phyloP scores from a whole-genome alignment of 257 asterid genomes.

The Solanum ossicruentum region DNA sequence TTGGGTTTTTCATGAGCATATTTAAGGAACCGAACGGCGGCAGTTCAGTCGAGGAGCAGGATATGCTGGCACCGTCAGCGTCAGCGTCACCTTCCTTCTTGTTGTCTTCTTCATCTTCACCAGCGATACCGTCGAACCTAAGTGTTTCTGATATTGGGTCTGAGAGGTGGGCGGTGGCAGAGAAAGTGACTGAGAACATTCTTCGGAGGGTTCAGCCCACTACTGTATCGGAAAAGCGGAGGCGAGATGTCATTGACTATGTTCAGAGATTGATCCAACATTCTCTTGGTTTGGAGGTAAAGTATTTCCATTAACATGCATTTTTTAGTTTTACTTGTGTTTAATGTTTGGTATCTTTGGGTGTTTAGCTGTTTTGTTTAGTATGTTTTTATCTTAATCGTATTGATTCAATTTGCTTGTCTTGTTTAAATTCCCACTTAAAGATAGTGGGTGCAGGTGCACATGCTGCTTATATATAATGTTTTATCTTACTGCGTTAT shows the following conservation, averaged over 20 bases:
- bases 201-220: conserved; percentile 15
- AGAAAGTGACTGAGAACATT: conserved; percentile 1
- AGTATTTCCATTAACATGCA: neutral
- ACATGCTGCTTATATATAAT: neutral
- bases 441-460: neutral
- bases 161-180: conserved; percentile 7
- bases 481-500: neutral
- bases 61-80: neutral
- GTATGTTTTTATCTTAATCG: neutral
- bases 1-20: neutral
- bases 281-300: conserved; percentile 10
- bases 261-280: conserved; percentile 11
- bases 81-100: neutral
- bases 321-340: neutral
- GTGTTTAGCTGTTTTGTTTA: neutral
- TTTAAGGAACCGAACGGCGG: neutral
- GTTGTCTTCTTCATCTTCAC: neutral
- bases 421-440: neutral
- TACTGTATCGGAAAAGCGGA: conserved; percentile 5
- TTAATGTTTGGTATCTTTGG: neutral
- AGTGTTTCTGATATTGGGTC: neutral
- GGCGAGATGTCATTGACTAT: conserved; percentile 9
- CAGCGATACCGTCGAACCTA: neutral
- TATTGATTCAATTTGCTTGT: neutral
- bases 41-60: neutral